Evolutionary conservation across 257 asterid genomes (phyloP).

Genomic region (Salvia hispanica): DNA sequence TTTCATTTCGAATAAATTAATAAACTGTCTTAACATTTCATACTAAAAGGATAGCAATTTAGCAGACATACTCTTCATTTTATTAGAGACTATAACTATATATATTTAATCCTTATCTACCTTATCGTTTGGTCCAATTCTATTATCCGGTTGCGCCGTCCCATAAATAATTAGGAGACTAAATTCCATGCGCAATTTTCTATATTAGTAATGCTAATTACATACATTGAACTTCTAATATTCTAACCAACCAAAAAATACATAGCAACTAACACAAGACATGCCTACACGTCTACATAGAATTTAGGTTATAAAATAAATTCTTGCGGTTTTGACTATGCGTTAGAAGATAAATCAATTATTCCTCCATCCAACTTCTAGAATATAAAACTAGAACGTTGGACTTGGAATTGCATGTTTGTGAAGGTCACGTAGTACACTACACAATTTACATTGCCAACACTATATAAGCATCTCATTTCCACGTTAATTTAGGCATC

Average conservation of each 20-base stretch:
- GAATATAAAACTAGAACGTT: conserved; percentile 1
- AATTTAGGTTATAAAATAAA: conserved; percentile 1
- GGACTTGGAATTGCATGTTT: conserved; percentile 37
- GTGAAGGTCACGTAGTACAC: conserved; percentile 48
- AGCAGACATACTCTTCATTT: background rate
- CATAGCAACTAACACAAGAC: conserved; percentile 24
- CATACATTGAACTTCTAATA: conserved; percentile 32
- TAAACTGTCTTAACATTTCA: background rate
- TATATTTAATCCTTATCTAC: background rate
- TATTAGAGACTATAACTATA: background rate
- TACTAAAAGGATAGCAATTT: no score
- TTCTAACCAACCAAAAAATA: background rate
- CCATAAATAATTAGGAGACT: conserved; percentile 8
- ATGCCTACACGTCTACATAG: conserved; percentile 38
- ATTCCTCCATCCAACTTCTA: conserved; percentile 23
- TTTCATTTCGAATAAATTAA: no score
- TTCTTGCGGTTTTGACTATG: no score
- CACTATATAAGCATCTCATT: conserved; percentile 34
- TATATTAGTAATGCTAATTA: background rate
- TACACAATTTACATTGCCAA: background rate
- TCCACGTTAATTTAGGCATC: conserved; percentile 20
- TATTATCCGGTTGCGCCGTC: conserved; percentile 2
- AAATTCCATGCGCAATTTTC: background rate
- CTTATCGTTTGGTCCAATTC: background rate
- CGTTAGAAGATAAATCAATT: conserved; percentile 23